Base-by-base conservation (phyloP, 352 stramenopile species). In the Elongisporangium undulatum region DNA sequence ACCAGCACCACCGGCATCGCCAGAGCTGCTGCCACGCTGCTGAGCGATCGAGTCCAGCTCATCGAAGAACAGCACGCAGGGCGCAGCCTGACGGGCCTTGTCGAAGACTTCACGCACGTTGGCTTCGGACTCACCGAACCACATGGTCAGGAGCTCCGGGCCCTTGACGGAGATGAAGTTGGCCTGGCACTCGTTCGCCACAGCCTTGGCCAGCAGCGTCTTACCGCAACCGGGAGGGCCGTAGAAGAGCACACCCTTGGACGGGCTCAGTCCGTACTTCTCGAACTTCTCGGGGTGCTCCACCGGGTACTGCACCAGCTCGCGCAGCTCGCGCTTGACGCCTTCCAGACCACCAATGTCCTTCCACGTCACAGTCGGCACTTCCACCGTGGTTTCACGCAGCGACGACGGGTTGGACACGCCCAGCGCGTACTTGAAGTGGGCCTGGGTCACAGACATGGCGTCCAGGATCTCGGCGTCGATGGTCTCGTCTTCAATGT, bases 141-240 rank as follows among this genome's bases (percentile, higher is more conserved):
- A 99, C 97, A 99, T 99, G 50, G 96, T 99, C 63, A 99, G 73
- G 26, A 99, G 87, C 76, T 99, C 98, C 17, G 98, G 97, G 55
- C 96, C 97, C 87, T 99, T 99, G 52, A 99, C 95, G n/a, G 91
- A 98, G 65, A 99, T 99, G 71, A 99, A 99, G 79, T 99, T 99
- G 41, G 97, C 96, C 66, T 99, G 95, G 79, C 97, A 99, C 77
- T 99, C 98, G 76, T 99, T 99, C 39, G 98, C 98, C 23, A 99
- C 96, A 34, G 98, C 98, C 78, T 99, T 99, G n/a, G 98, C 98
- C 73, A 99, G 93, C 45, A 99, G 81, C 53, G 97, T 99, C 85
- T 99, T 99, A 90, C 98, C 97, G 63, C 97, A 99, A 72, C 98
- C 98, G 26, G 98, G 97, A 48, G 98, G 98, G 38, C 98, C 98